Conservation (phyloP, 1,284 basidiomycete species). For the Exobasidium cylindrosporum region DNA sequence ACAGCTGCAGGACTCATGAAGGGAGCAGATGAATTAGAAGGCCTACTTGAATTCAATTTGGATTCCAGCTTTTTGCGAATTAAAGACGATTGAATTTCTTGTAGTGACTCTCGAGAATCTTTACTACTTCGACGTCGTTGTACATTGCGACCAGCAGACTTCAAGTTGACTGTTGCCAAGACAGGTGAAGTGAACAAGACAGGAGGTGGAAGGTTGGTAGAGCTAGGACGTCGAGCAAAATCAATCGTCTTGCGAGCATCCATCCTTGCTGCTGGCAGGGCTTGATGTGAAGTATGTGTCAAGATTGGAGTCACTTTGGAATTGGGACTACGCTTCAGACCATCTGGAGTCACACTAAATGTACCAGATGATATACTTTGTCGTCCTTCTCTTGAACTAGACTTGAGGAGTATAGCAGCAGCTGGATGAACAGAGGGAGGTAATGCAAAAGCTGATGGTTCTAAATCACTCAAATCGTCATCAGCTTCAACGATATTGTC, state of each 20-base stretch:
- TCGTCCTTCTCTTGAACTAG: slow-evolving; percentile 8
- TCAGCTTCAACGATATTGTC: too few relatives aligned
- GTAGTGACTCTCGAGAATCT: neutral
- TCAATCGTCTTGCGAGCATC: slow-evolving; percentile 22
- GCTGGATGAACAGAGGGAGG: slow-evolving; percentile 38
- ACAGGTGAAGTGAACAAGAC: slow-evolving; percentile 38
- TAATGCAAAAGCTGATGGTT: slow-evolving; percentile 36
- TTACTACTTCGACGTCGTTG: neutral
- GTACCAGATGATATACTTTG: slow-evolving; percentile 12
- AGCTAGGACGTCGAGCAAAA: slow-evolving; percentile 40
- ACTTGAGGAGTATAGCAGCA: slow-evolving; percentile 33
- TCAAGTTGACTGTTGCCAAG: slow-evolving; percentile 32
- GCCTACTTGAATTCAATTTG: neutral
- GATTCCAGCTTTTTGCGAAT: neutral
- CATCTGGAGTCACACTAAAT: neutral
- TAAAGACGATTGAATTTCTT: neutral
- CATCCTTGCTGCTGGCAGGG: slow-evolving; percentile 6
- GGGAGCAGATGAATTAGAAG: neutral
- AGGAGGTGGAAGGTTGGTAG: slow-evolving; percentile 37
- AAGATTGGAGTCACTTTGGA: neutral
- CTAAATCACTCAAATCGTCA: slow-evolving; percentile 37
- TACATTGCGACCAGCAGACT: neutral
- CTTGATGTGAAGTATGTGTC: slow-evolving; percentile 17
- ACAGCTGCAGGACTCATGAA: neutral
- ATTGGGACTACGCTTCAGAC: neutral